These are phyloP conservation scores for Candolleomyces efflorescens DNA, from an alignment of 768 basidiomycete genomes.

Conservation along the genomic window DNA sequence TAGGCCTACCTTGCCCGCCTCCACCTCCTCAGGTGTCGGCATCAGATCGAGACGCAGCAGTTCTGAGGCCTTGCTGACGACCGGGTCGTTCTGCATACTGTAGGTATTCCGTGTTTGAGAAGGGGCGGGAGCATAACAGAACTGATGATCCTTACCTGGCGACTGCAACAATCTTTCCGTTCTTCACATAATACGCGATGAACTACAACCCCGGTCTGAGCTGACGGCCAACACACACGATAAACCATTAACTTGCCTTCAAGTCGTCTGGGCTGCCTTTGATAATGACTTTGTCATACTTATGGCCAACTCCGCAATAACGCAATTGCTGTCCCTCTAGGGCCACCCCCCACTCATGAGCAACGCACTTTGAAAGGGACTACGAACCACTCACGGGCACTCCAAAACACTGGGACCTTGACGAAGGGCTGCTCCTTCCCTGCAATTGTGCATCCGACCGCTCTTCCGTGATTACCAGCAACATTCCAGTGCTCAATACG, in stretches of 20 bases:
- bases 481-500: conserved; percentile 94
- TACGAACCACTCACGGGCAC: conserved; percentile 56
- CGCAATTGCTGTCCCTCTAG: conserved; percentile 82
- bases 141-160: conserved; percentile 40
- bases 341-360: neutral
- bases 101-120: neutral
- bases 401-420: conserved; percentile 89
- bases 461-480: conserved; percentile 81
- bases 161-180: conserved; percentile 61
- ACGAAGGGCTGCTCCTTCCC: conserved; percentile 61
- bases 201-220: conserved; percentile 41
- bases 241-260: conserved; percentile 49
- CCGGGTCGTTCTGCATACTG: conserved; percentile 80
- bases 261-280: conserved; percentile 70
- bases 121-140: too few relatives aligned
- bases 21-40: conserved; percentile 73
- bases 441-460: conserved; percentile 76
- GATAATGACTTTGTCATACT: conserved; percentile 75
- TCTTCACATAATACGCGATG: conserved; percentile 73
- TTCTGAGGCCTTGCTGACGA: conserved; percentile 75
- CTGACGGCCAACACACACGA: neutral
- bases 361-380: neutral
- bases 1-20: conserved; percentile 59
- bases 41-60: conserved; percentile 74
- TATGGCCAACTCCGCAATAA: conserved; percentile 72